Base-by-base conservation (phyloP, 2,329 filamentous ascomycete species). In the Nemania sp. region DNA sequence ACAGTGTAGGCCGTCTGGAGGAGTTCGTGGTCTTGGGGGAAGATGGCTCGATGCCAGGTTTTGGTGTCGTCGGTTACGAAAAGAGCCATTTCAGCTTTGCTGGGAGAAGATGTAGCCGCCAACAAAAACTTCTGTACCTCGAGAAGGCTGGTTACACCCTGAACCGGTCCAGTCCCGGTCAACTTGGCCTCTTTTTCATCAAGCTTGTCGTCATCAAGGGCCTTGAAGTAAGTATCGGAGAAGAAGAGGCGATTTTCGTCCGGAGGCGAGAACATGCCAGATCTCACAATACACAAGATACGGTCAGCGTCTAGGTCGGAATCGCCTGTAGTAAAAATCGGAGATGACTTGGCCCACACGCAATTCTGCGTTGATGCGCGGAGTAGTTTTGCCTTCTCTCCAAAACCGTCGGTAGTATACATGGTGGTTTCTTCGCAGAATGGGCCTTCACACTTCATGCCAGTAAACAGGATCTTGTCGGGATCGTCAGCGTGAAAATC, bases 1-100 rank as follows among this genome's bases (percentile, higher is more conserved):
- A 99, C 82, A 0, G 94, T 99, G 72, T 97, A 99, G 2, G 90
- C 90, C 68, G 93, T 84, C 69, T 96, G 88, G 57, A 91, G 81
- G 65, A 92, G 73, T 36, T 80, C 90, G 70, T 96, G 91, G 57
- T 89, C 86, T 39, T 85, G 84, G 6, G 86, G 88, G 71, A 99
- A 97, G 67, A 96, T 84, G 54, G 93, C 93, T 48, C 91, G 86
- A 70, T 97, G 91, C 94, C 94, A 99, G 50, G 81, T 86, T 46
- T 84, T 77, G 11, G 90, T 86, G 70, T 99, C 91, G 62, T 89
- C 84, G 8, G 90, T 91, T 51, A 97, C 86, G 70, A 90, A 99
- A 49, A 99, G 81, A 3, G 91, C 91, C 80, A 97, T 88, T 73
- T 99, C 95, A 63, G 90, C 87, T 9, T 91, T 96, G 44, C 87